Evolutionary conservation across 2,329 filamentous ascomycete genomes (phyloP).

Genomic region (Venturiaceae sp.): DNA sequence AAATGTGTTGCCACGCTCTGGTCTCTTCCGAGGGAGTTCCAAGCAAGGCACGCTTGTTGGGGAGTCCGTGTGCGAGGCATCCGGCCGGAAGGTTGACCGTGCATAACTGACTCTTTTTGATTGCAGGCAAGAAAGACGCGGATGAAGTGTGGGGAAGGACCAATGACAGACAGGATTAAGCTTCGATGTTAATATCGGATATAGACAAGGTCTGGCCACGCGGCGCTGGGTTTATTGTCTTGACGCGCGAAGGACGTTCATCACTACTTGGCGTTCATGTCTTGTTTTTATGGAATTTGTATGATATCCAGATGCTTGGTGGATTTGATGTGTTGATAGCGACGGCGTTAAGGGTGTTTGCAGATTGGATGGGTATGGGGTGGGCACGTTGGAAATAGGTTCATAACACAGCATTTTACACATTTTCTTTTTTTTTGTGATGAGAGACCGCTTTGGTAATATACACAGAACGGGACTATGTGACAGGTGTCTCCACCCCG

Average conservation of each 20-base stretch:
- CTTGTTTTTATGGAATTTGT: too few species aligned
- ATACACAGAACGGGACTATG: neutral
- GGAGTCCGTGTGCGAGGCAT: neutral
- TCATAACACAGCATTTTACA: too few species aligned
- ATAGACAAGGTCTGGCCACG: neutral
- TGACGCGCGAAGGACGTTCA: too few species aligned
- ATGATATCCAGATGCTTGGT: too few species aligned
- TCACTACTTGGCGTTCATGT: too few species aligned
- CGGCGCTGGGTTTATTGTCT: too few species aligned
- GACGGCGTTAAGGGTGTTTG: too few species aligned
- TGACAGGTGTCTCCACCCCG: neutral
- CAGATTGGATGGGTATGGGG: too few species aligned
- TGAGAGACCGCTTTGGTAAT: neutral
- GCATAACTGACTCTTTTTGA: neutral
- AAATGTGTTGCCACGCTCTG: neutral
- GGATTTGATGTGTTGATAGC: too few species aligned
- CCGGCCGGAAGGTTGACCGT: neutral
- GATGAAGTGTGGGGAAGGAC: slow-evolving; percentile 9
- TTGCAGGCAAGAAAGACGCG: slow-evolving; percentile 1
- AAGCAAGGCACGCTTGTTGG: neutral
- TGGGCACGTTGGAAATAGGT: too few species aligned
- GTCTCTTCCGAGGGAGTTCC: neutral
- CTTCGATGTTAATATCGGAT: neutral
- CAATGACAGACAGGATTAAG: neutral
- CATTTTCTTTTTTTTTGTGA: too few species aligned